Percentiles rank a stretch among this genome's conserved stretches.
These are phyloP conservation scores for Plasmodium relictum DNA, from an alignment of 169 alveolate species.

Conservation along the genomic window DNA sequence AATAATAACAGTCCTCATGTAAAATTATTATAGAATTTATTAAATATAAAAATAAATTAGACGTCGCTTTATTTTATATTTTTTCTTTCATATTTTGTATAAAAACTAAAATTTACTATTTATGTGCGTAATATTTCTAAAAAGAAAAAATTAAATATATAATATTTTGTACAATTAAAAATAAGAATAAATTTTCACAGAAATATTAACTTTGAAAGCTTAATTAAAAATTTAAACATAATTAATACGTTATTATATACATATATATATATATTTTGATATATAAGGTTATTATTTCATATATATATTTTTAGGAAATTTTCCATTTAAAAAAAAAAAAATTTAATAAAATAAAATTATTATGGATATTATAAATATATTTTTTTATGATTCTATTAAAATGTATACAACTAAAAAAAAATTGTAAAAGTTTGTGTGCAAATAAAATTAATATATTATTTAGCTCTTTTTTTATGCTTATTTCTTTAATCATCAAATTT, in stretches of 20 bases:
- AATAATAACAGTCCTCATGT: not conserved
- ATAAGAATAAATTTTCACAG: constrained; percentile 13
- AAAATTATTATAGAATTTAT: constrained; percentile 18
- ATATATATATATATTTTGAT: not conserved
- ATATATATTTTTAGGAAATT: not conserved
- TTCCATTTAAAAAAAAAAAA: not conserved
- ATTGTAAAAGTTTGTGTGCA: constrained; percentile 11
- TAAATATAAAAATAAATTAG: constrained; percentile 15
- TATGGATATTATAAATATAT: not conserved
- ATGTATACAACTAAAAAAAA: constrained; percentile 9
- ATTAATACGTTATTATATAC: not conserved
- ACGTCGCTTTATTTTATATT: constrained; percentile 8
- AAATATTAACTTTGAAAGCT: not conserved
- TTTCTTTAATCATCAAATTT: not conserved
- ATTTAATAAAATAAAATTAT: not conserved
- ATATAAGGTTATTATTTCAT: not conserved
- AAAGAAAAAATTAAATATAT: not conserved
- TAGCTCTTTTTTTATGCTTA: not conserved
- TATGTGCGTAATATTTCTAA: constrained; percentile 11
- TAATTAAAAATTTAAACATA: not conserved
- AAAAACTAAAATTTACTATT: constrained; percentile 32
- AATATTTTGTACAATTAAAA: constrained; percentile 2
- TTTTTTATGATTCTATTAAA: not conserved
- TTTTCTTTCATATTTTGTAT: constrained; percentile 4
- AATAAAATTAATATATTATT: not conserved